phyloP scores from a whole-genome alignment of 2,329 filamentous ascomycete species.

The Talaromyces pinophilus region DNA sequence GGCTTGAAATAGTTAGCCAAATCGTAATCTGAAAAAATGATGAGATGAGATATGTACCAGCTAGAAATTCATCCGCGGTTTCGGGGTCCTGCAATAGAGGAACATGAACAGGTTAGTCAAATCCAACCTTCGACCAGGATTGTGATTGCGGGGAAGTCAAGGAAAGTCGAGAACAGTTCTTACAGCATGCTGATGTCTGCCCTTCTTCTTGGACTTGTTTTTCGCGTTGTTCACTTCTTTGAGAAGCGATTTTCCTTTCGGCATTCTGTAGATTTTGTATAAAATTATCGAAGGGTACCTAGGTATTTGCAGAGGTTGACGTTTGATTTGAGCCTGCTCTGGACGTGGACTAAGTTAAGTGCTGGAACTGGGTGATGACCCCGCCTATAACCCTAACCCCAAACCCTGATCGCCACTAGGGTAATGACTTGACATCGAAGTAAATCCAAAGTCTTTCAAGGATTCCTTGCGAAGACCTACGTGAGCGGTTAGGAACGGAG shows the following conservation, averaged over 20 bases:
- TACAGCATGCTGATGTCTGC: slow-evolving; percentile 39
- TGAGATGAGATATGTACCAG: slow-evolving; percentile 44
- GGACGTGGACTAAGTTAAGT: too few species aligned
- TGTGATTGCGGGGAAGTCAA: not conserved
- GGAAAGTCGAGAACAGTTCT: not conserved
- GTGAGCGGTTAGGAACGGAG: too few species aligned
- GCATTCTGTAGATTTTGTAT: slow-evolving; percentile 32
- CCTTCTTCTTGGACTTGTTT: slow-evolving; percentile 33
- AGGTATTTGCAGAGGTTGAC: too few species aligned
- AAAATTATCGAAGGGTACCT: not conserved
- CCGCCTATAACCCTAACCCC: too few species aligned
- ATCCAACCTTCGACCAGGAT: not conserved
- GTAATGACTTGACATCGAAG: too few species aligned
- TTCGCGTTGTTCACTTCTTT: slow-evolving; percentile 48
- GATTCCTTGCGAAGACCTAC: too few species aligned
- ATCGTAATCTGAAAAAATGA: too few species aligned
- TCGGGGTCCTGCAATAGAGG: slow-evolving; percentile 50
- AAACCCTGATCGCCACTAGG: too few species aligned
- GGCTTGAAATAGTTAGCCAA: slow-evolving; percentile 37
- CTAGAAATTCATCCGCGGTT: slow-evolving; percentile 68
- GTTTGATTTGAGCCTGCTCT: too few species aligned
- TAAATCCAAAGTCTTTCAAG: too few species aligned
- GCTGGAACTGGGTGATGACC: too few species aligned
- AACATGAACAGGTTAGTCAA: too few species aligned
- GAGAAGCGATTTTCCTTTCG: slow-evolving; percentile 42